These are phyloP conservation scores for Aegilops longissima DNA, from an alignment of 176 grass and related monocot genomes.

Conservation along the genomic window DNA sequence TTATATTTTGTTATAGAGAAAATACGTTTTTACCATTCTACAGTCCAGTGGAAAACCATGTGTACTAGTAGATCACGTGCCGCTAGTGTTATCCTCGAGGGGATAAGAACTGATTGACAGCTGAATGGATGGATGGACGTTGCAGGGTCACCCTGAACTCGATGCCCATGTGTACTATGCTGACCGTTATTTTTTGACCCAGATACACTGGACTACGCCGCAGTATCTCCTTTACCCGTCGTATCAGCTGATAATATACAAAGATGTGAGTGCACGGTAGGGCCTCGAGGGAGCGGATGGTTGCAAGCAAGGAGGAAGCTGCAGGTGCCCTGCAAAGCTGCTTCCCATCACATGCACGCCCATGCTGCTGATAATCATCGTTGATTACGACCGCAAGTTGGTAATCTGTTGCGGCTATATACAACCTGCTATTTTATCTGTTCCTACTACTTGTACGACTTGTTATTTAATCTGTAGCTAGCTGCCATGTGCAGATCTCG, in stretches of 20 bases:
- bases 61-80: background rate
- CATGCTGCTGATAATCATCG: background rate
- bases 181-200: background rate
- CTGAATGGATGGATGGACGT: background rate
- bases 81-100: background rate
- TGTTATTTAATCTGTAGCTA: background rate
- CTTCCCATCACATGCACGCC: slow-evolving; percentile 4
- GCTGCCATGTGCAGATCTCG: background rate
- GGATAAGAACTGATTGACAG: background rate
- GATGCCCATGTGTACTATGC: background rate
- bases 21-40: background rate
- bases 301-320: background rate
- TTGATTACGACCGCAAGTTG: background rate
- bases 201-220: background rate
- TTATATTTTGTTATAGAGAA: too few relatives aligned
- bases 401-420: background rate
- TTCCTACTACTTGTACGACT: background rate
- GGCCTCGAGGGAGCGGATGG: background rate
- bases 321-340: background rate
- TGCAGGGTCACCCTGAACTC: background rate
- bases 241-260: background rate
- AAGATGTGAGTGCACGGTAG: background rate
- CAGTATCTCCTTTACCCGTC: background rate
- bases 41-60: background rate
- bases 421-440: background rate